Evolutionary conservation across 1,139 yeast species (phyloP).

Genomic region (Geotrichum aggregatum): DNA sequence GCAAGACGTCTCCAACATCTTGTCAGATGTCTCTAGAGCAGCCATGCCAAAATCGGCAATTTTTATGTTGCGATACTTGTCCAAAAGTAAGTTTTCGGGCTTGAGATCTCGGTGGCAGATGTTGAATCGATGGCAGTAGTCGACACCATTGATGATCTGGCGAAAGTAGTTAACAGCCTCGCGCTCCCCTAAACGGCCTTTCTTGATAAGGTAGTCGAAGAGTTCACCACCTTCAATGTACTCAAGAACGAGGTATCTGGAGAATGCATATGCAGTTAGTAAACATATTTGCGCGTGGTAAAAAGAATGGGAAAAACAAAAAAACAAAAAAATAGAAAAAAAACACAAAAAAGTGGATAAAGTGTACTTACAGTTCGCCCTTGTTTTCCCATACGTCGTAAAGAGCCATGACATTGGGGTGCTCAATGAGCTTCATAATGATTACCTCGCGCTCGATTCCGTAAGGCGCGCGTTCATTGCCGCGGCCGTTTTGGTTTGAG

Average conservation of each 20-base stretch:
- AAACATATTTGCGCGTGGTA: background rate
- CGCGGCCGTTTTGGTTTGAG: too few relatives aligned
- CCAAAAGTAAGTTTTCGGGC: conserved; percentile 87
- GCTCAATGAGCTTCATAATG: conserved; percentile 83
- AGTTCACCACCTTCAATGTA: conserved; percentile 97
- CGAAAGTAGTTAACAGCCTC: conserved; percentile 89
- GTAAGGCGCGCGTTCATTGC: conserved; percentile 54
- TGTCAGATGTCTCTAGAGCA: conserved; percentile 84
- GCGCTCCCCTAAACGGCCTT: conserved; percentile 80
- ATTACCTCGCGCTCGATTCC: conserved; percentile 96
- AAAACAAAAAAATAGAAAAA: too few relatives aligned
- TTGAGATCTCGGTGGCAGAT: conserved; percentile 89
- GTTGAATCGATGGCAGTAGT: conserved; percentile 88
- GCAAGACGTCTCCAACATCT: conserved; percentile 86
- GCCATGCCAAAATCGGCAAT: conserved; percentile 99
- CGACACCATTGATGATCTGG: conserved; percentile 87
- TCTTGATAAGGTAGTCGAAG: conserved; percentile 82
- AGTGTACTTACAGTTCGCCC: conserved; percentile 59
- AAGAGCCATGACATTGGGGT: conserved; percentile 89
- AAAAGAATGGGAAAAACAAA: too few relatives aligned
- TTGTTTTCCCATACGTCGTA: conserved; percentile 98
- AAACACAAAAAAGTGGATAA: too few relatives aligned
- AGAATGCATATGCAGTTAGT: conserved; percentile 8
- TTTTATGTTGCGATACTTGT: conserved; percentile 81
- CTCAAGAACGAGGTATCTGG: conserved; percentile 71